Percentiles rank a stretch among this genome's conserved stretches.
These are phyloP conservation scores for Lophiotrema nucula DNA, from an alignment of 495 filamentous ascomycete species.

Conservation along the genomic window DNA sequence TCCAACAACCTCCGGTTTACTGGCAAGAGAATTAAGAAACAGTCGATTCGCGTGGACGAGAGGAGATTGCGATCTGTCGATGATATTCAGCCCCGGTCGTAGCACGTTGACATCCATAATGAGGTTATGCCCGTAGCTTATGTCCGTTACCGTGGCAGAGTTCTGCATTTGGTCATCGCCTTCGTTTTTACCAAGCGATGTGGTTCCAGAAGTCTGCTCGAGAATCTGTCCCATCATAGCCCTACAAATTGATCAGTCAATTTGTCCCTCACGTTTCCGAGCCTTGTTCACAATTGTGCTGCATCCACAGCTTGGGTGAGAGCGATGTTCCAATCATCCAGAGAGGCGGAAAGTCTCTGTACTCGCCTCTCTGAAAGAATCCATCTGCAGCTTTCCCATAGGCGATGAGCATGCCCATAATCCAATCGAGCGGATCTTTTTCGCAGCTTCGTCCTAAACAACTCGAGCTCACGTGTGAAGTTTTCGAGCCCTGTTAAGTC, in stretches of 20 bases:
- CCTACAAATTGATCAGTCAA: neutral
- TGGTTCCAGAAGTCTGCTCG: no score
- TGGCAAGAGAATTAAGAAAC: no score
- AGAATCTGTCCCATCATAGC: neutral
- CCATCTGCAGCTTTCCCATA: neutral
- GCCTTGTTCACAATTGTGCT: neutral
- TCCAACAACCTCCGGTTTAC: no score
- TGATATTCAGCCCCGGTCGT: neutral
- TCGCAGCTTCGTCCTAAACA: neutral
- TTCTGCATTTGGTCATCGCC: neutral
- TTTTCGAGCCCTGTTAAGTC: neutral
- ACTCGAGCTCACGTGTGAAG: neutral
- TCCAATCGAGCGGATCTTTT: neutral
- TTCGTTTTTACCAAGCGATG: neutral
- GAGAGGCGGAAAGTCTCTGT: neutral
- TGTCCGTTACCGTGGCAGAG: neutral
- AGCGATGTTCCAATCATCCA: neutral
- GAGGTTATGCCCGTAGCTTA: neutral
- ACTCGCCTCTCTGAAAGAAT: neutral
- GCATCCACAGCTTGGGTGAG: neutral
- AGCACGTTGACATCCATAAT: neutral
- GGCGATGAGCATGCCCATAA: neutral
- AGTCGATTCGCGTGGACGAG: neutral
- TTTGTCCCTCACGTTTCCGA: neutral
- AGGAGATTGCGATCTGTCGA: neutral